Conservation (phyloP, 345 rosid species). For the Hibiscus mutabilis region DNA sequence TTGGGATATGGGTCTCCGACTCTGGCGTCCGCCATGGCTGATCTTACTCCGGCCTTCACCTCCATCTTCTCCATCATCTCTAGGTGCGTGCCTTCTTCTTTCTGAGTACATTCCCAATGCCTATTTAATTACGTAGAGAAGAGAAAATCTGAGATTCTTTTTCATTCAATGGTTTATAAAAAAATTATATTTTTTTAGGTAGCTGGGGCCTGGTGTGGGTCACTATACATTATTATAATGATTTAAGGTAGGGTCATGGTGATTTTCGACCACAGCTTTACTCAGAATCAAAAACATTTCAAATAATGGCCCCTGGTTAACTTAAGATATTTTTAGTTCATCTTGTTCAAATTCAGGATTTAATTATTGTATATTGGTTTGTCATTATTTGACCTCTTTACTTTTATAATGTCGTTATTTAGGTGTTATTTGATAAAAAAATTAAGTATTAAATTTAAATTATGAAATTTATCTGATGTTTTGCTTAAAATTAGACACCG, state of each 20-base stretch:
- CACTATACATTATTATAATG: background rate
- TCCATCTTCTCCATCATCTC: constrained; percentile 35
- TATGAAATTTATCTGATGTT: too few species aligned
- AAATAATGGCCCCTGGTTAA: background rate
- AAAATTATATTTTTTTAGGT: too few species aligned
- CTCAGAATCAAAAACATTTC: constrained; percentile 1
- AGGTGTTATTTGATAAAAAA: too few species aligned
- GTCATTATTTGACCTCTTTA: too few species aligned
- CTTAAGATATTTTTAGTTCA: background rate
- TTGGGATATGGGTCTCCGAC: constrained; percentile 36
- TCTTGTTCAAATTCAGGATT: too few species aligned
- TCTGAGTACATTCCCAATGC: background rate
- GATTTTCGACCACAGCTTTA: background rate
- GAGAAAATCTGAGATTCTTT: too few species aligned
- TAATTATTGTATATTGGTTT: too few species aligned
- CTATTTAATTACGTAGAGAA: background rate
- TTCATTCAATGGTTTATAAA: too few species aligned
- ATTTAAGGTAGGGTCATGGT: background rate
- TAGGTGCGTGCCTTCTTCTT: constrained; percentile 19
- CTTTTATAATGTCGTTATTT: too few species aligned
- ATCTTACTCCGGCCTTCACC: constrained; percentile 43
- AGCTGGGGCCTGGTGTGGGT: background rate
- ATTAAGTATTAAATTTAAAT: too few species aligned
- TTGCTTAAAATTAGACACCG: too few species aligned
- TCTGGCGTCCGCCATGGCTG: constrained; percentile 40